Conservation (phyloP, 495 filamentous ascomycete species). For the Mytilinidion resinicola region DNA sequence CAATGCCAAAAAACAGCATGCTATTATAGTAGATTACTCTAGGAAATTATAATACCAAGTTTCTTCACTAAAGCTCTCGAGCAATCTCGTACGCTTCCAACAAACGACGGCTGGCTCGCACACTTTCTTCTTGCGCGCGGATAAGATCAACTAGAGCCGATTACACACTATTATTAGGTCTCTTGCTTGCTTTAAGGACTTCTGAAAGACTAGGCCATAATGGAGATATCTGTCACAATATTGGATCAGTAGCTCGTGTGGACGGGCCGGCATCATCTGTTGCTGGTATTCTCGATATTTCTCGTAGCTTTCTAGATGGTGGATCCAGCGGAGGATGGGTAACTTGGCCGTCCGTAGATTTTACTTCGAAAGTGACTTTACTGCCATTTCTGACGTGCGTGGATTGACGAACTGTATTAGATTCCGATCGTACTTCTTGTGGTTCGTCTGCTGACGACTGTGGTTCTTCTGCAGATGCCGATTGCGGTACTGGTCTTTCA, state of each 20-base stretch:
- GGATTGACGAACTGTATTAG: neutral
- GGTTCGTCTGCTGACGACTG: neutral
- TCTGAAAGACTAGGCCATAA: neutral
- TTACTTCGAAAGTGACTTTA: neutral
- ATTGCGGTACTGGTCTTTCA: too few species aligned
- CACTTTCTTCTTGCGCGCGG: neutral
- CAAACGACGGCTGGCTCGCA: neutral
- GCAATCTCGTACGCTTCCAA: neutral
- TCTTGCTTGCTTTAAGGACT: neutral
- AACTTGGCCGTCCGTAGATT: too few species aligned
- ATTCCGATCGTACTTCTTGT: neutral
- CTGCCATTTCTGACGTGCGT: neutral
- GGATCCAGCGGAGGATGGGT: too few species aligned
- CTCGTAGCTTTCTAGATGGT: neutral
- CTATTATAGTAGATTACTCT: too few species aligned
- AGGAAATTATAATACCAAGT: too few species aligned
- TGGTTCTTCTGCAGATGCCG: neutral
- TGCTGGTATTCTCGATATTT: neutral
- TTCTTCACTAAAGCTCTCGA: too few species aligned
- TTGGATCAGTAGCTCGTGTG: neutral
- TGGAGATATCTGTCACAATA: neutral
- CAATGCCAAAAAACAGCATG: too few species aligned
- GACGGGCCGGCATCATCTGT: neutral
- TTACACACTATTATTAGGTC: neutral
- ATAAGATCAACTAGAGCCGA: neutral